Percentiles rank a stretch among this genome's conserved stretches.
Conservation (phyloP, 1,139 yeast species). For the Casaregolazyma lundiana region DNA sequence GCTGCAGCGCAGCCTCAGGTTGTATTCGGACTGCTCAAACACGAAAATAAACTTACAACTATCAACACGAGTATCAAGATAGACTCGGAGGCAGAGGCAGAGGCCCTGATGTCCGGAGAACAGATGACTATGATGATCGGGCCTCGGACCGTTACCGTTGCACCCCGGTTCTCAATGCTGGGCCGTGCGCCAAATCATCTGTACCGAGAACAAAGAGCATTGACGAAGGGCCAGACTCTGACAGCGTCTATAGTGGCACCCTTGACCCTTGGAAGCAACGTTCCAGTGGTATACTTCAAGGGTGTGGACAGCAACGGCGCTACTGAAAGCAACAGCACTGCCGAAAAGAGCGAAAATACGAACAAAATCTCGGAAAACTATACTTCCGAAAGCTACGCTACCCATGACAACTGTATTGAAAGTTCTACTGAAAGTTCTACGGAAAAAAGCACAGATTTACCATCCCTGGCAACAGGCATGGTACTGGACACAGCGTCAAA, state of each 20-base stretch:
- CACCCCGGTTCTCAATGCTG: constrained; percentile 80
- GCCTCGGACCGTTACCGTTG: constrained; percentile 78
- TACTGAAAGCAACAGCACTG: constrained; percentile 40
- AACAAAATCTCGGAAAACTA: constrained; percentile 54
- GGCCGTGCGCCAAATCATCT: constrained; percentile 74
- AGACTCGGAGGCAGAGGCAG: constrained; percentile 72
- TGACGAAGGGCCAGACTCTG: constrained; percentile 70
- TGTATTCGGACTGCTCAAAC: constrained; percentile 69
- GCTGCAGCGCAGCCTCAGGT: constrained; percentile 27
- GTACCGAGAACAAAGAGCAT: constrained; percentile 77
- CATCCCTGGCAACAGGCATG: constrained; percentile 84
- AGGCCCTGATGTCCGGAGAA: constrained; percentile 76
- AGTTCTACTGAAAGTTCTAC: constrained; percentile 31
- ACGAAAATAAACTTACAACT: constrained; percentile 82
- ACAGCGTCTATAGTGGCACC: constrained; percentile 91
- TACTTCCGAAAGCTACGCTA: neutral
- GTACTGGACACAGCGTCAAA: constrained; percentile 82
- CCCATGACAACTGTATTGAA: constrained; percentile 42
- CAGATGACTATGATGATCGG: constrained; percentile 86
- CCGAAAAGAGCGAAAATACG: too few relatives aligned
- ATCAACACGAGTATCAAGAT: constrained; percentile 77
- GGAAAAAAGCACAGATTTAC: constrained; percentile 43
- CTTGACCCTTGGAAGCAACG: constrained; percentile 62
- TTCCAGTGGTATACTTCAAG: constrained; percentile 38
- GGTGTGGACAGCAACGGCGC: too few relatives aligned